Evolutionary conservation across 164 flowering plant species (phyloP), one percentile per base, ranked within the genome.

Genomic region (Cinnamomum micranthum): DNA sequence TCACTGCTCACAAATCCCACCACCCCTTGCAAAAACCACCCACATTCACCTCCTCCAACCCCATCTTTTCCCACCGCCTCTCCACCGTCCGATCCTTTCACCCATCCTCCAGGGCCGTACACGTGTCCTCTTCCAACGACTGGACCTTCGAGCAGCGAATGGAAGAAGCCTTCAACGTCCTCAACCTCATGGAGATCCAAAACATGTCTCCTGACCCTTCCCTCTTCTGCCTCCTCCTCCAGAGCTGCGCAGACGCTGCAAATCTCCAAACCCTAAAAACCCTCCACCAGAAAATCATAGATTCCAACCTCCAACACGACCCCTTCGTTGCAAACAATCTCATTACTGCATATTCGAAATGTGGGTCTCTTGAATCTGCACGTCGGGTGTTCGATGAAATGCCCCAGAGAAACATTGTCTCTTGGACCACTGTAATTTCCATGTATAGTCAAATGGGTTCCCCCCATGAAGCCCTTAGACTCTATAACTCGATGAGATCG

Each of bases 341-440:
- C n/a, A 77, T 80, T 3, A 77, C 72, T 5, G 65, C 86, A 87
- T 87, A 88, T 76, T 84, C 83, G 20, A 87, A 86, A 69, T 85
- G 81, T 64, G 79, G 73, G 1, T 81, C 79, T 28, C 35, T 88
- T 80, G 73, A 67, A n/a, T 76, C 82, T 2, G 85, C 85, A 1
- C 69, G 78, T 25, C 10, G 73, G 31, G 76, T 85, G 71, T 88
- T 86, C 72, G 77, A 77, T 22, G 86, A 73, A 52, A 84, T 85
- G 74, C 67, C 25, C 1, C 76, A 79, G 6, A 85, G 81, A 75
- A 77, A 77, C 71, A 82, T 80, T 3, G 83, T 86, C 64, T 87
- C 92, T 9, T 87, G 92, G 91, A 89, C 87, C 60, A 82, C 84
- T 14, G 78, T 86, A 78, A 86, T 89, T 24, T 72, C 73, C 62